Evolutionary conservation across 805 yeast genomes (phyloP), one percentile per base, ranked within the genome.

Genomic region (Metschnikowia kunwiensis): DNA sequence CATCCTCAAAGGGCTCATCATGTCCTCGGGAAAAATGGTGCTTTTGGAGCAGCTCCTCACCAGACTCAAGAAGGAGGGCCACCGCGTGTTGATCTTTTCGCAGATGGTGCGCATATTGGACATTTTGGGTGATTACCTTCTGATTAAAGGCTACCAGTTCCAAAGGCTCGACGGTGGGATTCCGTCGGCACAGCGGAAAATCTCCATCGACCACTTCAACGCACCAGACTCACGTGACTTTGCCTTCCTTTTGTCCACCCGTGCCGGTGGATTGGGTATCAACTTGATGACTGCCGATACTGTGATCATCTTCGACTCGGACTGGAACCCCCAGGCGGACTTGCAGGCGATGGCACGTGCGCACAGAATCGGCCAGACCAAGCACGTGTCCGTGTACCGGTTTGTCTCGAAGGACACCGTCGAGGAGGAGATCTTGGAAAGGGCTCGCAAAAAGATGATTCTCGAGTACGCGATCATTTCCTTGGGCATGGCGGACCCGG

Each of bases 261-360:
- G 99, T 68, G 99, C 99, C 10, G 99, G 99, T 69, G 99, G 99
- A 36, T 72, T 93, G 43, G 99, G 99, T 63, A 93, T 93, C 58
- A 93, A 93, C 60, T 72, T 93, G 58, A 93, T 93, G 98, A 93
- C 98, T 5, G 99, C 99, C 3, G 99, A 93, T 57, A 93, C 99
- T 6, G 99, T 93, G 19, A 86, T 93, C 50, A 91, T 93, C 26
- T 93, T 93, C 63, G 98, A 93, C 63, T 86, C 96, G 4, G 98
- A 93, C 66, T 93, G 98, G 98, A 93, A 93, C 57, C 98, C 98
- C 0, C 98, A 93, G 61, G 98, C 98, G 0, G 98, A 93, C 72
- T 70, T 93, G 53, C 98, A 93, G 64, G 98, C 98, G 1, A 93
- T 93, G 98, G 98, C 98, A 0, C 80, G 98, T 64, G 98, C 98